phyloP scores from a whole-genome alignment of 2,329 filamentous ascomycete species.

The Apiospora aurea region DNA sequence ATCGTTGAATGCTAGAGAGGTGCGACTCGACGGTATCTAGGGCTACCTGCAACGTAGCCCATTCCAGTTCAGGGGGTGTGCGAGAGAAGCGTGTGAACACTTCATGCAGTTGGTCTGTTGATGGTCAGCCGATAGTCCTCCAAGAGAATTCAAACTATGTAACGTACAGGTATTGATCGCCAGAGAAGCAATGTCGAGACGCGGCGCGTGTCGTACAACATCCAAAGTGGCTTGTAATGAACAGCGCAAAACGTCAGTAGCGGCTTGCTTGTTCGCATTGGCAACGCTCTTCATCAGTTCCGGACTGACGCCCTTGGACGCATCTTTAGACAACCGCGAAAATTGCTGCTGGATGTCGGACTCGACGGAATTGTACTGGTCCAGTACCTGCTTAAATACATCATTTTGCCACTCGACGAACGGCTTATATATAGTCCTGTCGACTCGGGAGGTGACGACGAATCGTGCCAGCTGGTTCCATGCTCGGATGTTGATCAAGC shows the following conservation, averaged over 20 bases:
- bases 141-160: no score
- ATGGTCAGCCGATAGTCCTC: neutral
- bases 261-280: constrained; percentile 58
- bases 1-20: constrained; percentile 51
- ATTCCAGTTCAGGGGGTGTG: constrained; percentile 53
- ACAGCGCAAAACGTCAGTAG: constrained; percentile 59
- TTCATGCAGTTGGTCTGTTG: constrained; percentile 55
- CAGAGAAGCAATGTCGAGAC: constrained; percentile 56
- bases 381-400: constrained; percentile 63
- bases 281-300: constrained; percentile 58
- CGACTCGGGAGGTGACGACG: constrained; percentile 55
- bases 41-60: constrained; percentile 53
- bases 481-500: constrained; percentile 67
- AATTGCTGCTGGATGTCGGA: constrained; percentile 64
- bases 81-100: constrained; percentile 57
- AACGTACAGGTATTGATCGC: constrained; percentile 53
- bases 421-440: constrained; percentile 51
- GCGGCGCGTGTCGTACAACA: constrained; percentile 54
- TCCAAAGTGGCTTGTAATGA: constrained; percentile 58
- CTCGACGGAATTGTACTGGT: constrained; percentile 64
- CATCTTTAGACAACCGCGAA: constrained; percentile 54
- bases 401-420: constrained; percentile 64
- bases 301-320: constrained; percentile 44
- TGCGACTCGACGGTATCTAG: constrained; percentile 58
- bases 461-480: constrained; percentile 70